phyloP scores from a whole-genome alignment of 257 asterid genomes.

The Solanum lycopersicoides region DNA sequence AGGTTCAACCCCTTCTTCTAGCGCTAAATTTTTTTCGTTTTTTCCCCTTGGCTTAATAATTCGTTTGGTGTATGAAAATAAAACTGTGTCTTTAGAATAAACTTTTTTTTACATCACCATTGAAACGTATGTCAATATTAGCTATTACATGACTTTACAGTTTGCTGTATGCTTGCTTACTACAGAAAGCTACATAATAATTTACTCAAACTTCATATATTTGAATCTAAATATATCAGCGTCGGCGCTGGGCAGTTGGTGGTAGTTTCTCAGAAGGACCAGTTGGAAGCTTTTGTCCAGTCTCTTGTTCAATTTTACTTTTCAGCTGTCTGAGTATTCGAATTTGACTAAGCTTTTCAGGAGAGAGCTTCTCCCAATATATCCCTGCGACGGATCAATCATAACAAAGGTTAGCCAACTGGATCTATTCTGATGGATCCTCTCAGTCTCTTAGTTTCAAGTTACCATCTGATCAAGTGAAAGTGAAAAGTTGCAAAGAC shows the following conservation, averaged over 20 bases:
- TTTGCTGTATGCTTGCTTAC: neutral
- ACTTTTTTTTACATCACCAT: neutral
- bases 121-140: neutral
- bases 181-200: neutral
- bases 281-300: conserved; percentile 60
- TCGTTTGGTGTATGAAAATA: neutral
- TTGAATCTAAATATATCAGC: conserved; percentile 10
- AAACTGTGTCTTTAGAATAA: neutral
- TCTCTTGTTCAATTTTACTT: conserved; percentile 57
- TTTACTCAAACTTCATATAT: neutral
- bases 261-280: conserved; percentile 91
- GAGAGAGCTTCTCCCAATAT: conserved; percentile 90
- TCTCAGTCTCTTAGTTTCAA: neutral
- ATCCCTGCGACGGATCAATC: conserved; percentile 36
- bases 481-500: neutral
- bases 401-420: neutral
- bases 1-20: conserved; percentile 13
- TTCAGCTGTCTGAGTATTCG: conserved; percentile 71
- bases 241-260: conserved; percentile 59
- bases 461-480: neutral
- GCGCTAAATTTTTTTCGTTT: neutral
- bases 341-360: conserved; percentile 83
- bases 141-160: neutral
- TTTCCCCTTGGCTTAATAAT: neutral
- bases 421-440: neutral